These are phyloP conservation scores for Exophiala phaeomuriformis DNA, from an alignment of 2,329 filamentous ascomycete species.

Conservation along the genomic window DNA sequence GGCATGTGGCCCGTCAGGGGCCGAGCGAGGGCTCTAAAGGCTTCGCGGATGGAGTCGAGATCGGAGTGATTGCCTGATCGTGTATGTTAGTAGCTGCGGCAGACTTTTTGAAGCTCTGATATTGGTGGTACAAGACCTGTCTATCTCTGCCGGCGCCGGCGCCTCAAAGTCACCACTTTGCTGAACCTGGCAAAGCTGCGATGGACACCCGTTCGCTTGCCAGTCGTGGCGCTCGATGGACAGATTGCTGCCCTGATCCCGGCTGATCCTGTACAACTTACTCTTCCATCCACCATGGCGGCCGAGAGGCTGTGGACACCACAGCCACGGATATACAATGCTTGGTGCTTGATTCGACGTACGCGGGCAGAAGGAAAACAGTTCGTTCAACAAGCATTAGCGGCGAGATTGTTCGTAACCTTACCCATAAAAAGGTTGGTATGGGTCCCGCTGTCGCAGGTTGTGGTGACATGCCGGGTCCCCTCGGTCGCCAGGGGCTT, in stretches of 20 bases:
- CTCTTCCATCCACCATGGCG: no score
- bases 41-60: not conserved
- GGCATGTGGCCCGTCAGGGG: not conserved
- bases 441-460: no score
- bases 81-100: not conserved
- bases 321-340: no score
- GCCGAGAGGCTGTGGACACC: no score
- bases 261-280: not conserved
- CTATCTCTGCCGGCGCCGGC: not conserved
- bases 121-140: not conserved
- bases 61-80: not conserved
- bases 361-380: no score
- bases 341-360: no score
- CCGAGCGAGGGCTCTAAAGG: not conserved
- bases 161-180: not conserved
- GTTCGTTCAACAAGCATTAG: no score
- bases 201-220: not conserved
- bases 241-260: not conserved
- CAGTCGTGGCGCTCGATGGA: not conserved
- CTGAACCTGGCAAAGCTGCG: constrained; percentile 3
- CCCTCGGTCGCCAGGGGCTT: no score
- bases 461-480: no score
- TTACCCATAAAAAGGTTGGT: no score
- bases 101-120: not conserved
- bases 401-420: no score